Percentiles rank a stretch among this genome's conserved stretches.
Conservation (phyloP, 2,329 filamentous ascomycete genomes). For the Colletotrichum brevisporum region DNA sequence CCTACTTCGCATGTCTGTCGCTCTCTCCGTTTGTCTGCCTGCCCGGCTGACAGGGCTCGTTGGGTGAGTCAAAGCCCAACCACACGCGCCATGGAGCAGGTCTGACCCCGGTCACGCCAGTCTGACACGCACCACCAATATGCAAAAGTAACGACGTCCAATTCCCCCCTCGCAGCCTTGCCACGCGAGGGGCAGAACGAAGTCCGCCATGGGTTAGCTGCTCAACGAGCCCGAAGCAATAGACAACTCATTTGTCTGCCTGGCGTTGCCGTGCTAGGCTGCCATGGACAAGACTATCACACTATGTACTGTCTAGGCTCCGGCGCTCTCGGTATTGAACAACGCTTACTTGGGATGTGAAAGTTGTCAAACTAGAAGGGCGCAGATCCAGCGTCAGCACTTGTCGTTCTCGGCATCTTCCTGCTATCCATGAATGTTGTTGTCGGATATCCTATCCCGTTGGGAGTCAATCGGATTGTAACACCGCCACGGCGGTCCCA, state of each 20-base stretch:
- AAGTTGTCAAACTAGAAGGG: too few relatives aligned
- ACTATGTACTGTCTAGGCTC: background rate
- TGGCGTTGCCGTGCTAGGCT: conserved; percentile 4
- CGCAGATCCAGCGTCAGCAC: conserved; percentile 2
- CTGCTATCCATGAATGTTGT: background rate
- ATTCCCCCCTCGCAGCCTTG: background rate
- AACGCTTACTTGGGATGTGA: too few relatives aligned
- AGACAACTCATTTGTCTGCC: background rate
- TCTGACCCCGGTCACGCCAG: conserved; percentile 7
- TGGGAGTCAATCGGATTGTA: background rate
- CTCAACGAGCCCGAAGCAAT: too few relatives aligned
- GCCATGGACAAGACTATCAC: background rate
- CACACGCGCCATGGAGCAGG: background rate
- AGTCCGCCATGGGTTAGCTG: too few relatives aligned
- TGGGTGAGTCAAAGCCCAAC: conserved; percentile 11
- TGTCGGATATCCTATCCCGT: background rate
- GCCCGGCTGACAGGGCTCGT: conserved; percentile 12
- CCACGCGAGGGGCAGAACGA: too few relatives aligned
- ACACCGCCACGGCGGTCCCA: conserved; percentile 19
- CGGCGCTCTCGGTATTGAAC: too few relatives aligned
- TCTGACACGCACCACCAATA: conserved; percentile 15
- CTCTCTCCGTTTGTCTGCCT: background rate
- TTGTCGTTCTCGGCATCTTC: background rate
- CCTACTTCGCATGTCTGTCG: background rate
- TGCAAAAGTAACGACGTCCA: conserved; percentile 4